Evolutionary conservation across 2,329 filamentous ascomycete genomes (phyloP).

Genomic region (Ophiocordyceps robertsii): DNA sequence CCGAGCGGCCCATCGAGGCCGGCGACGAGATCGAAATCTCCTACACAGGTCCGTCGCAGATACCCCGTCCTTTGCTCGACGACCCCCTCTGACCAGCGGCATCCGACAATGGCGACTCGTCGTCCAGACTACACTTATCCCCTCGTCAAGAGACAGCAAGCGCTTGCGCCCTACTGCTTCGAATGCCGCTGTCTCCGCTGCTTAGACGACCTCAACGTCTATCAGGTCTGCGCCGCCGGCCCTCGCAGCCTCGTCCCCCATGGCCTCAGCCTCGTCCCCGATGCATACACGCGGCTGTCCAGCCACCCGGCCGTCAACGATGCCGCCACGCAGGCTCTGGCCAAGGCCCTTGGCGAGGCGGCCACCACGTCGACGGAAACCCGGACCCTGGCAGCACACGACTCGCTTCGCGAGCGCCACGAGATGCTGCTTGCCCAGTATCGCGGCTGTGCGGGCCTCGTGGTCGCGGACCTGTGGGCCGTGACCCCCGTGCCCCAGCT

Average conservation of each 20-base stretch:
- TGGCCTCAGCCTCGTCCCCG: conserved; percentile 28
- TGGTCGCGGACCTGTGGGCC: conserved; percentile 26
- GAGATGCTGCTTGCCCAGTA: conserved; percentile 9
- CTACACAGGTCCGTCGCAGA: conserved; percentile 36
- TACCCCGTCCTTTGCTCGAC: neutral
- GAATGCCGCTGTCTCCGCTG: conserved; percentile 37
- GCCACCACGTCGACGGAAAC: conserved; percentile 14
- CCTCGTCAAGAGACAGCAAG: conserved; percentile 24
- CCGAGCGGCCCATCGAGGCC: conserved; percentile 31
- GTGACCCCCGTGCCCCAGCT: conserved; percentile 33
- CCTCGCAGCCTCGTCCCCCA: conserved; percentile 28
- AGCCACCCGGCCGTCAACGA: conserved; percentile 13
- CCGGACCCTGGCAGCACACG: conserved; percentile 5
- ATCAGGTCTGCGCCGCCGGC: conserved; percentile 32
- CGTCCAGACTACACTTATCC: conserved; percentile 33
- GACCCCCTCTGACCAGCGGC: neutral
- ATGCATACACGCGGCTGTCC: conserved; percentile 15
- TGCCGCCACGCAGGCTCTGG: conserved; percentile 5
- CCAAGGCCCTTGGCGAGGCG: conserved; percentile 10
- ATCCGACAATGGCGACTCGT: neutral
- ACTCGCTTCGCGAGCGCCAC: conserved; percentile 14
- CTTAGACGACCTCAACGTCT: conserved; percentile 35
- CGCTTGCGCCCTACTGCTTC: conserved; percentile 38
- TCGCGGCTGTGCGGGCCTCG: conserved; percentile 10
- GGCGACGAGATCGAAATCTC: conserved; percentile 48